Percentiles rank a stretch among this genome's conserved stretches.
Conservation (phyloP, 176 grass and related monocot species). For the Metroxylon sagu region DNA sequence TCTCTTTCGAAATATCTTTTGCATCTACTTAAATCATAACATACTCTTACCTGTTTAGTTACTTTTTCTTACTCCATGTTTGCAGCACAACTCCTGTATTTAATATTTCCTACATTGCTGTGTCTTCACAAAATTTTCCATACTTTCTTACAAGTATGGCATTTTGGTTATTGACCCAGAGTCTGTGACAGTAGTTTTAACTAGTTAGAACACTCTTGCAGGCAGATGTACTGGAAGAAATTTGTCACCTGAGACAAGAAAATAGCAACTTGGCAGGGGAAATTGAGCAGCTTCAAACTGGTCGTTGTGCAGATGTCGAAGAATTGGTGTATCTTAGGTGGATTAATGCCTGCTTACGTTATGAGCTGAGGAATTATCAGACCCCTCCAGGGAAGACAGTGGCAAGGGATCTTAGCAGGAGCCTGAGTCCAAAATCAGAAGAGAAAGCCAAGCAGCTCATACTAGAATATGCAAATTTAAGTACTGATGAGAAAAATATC, state of each 20-base stretch:
- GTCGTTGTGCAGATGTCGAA: conserved; percentile 20
- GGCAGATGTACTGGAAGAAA: conserved; percentile 18
- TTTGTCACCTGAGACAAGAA: conserved; percentile 22
- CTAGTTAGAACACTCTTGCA: neutral
- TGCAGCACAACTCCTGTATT: too few relatives aligned
- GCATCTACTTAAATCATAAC: too few relatives aligned
- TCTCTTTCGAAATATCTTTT: too few relatives aligned
- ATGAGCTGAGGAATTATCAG: conserved; percentile 11
- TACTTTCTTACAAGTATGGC: too few relatives aligned
- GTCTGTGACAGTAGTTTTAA: conserved; percentile 5
- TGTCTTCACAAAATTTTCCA: too few relatives aligned
- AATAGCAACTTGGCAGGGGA: conserved; percentile 21
- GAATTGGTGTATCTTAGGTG: conserved; percentile 37
- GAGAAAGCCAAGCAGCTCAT: conserved; percentile 27
- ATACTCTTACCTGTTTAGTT: too few relatives aligned
- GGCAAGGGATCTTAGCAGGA: conserved; percentile 23
- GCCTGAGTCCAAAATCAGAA: conserved; percentile 18
- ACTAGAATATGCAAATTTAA: conserved; percentile 26
- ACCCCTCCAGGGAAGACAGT: conserved; percentile 13
- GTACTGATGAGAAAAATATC: conserved; percentile 27
- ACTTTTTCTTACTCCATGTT: too few relatives aligned
- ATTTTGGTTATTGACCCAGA: conserved; percentile 12
- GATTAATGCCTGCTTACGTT: conserved; percentile 31
- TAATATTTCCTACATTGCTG: too few relatives aligned
- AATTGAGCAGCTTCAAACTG: conserved; percentile 14